phyloP scores from a whole-genome alignment of 1,139 yeast genomes.

The Tardiomyces digboiensis region DNA sequence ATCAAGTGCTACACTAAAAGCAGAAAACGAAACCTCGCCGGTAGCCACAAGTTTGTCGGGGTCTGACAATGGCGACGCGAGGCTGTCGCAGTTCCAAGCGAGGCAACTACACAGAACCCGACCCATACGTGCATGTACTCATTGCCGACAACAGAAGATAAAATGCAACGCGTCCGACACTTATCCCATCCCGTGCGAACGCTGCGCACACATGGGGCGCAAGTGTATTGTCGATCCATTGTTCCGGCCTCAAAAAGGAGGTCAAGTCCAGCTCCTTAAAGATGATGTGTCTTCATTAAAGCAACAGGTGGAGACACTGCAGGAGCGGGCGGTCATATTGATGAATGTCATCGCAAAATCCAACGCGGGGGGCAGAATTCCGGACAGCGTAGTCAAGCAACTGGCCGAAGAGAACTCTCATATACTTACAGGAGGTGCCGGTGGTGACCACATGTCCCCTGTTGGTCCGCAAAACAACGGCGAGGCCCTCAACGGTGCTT shows the following conservation, averaged over 20 bases:
- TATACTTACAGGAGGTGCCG: too few species aligned
- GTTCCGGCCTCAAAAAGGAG: constrained; percentile 85
- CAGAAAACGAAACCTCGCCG: background rate
- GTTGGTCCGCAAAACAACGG: too few species aligned
- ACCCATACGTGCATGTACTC: constrained; percentile 89
- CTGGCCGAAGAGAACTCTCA: background rate
- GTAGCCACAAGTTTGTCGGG: background rate
- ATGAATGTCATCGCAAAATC: background rate
- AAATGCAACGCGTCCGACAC: constrained; percentile 86
- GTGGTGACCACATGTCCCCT: too few species aligned
- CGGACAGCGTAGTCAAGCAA: background rate
- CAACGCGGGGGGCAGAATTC: background rate
- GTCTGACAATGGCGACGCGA: background rate
- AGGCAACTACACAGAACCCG: constrained; percentile 28
- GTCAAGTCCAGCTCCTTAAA: constrained; percentile 68
- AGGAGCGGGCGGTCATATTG: constrained; percentile 17
- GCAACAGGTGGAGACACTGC: constrained; percentile 65
- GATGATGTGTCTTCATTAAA: constrained; percentile 79
- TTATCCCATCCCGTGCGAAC: constrained; percentile 71
- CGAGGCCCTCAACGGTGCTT: too few species aligned
- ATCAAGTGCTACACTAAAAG: too few species aligned
- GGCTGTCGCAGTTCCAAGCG: background rate
- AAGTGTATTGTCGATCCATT: constrained; percentile 87
- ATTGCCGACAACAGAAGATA: constrained; percentile 91
- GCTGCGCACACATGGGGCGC: constrained; percentile 74